Evolutionary conservation across 176 grass and related monocot genomes (phyloP).

Genomic region (Poa annua): DNA sequence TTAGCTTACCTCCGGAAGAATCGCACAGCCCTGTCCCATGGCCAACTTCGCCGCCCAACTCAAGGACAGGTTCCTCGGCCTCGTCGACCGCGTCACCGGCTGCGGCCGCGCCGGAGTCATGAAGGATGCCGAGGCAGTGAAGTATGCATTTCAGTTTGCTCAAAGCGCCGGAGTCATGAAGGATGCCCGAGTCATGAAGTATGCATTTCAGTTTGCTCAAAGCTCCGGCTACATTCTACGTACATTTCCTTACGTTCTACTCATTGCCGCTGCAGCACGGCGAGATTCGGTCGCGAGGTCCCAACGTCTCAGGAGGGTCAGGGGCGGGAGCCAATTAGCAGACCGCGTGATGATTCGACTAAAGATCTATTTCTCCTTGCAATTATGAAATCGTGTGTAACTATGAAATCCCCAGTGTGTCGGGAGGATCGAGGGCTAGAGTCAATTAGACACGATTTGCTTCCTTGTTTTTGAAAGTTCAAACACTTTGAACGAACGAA

Average conservation of each 20-base stretch:
- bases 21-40: neutral
- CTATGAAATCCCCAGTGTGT: no score
- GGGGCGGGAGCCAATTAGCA: conserved; percentile 2
- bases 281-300: conserved; percentile 39
- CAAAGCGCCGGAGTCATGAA: no score
- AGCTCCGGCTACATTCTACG: no score
- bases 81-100: conserved; percentile 39
- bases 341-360: neutral
- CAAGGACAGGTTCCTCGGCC: conserved; percentile 46
- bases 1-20: neutral
- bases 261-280: conserved; percentile 5
- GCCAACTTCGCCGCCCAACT: conserved; percentile 38
- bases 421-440: no score
- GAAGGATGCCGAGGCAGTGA: conserved; percentile 12
- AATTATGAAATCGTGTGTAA: no score
- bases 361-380: neutral
- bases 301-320: conserved; percentile 25
- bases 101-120: neutral
- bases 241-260: neutral
- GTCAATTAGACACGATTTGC: no score
- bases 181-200: no score
- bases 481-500: no score
- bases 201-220: neutral
- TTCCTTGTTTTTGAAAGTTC: no score
- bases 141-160: no score